Evolutionary conservation across 805 yeast genomes (phyloP).

Genomic region (Sugiyamaella chiloensis): DNA sequence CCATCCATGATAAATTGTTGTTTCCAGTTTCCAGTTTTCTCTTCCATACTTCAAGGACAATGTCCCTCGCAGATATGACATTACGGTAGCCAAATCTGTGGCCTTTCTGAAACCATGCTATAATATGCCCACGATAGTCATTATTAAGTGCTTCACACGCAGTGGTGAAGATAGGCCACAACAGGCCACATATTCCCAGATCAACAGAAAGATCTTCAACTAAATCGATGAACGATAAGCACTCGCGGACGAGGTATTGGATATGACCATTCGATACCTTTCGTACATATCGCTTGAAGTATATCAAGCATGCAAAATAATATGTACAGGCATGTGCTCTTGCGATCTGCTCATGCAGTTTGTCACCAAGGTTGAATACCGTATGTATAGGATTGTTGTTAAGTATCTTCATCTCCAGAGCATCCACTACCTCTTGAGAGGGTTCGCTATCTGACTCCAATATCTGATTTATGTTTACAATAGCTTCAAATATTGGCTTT

Average conservation of each 20-base stretch:
- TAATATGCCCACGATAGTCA: neutral
- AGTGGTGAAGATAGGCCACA: neutral
- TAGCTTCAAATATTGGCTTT: conserved; percentile 3
- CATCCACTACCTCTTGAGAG: neutral
- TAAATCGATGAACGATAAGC: neutral
- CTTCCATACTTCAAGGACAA: neutral
- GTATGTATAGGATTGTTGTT: neutral
- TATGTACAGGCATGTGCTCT: neutral
- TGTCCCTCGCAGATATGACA: neutral
- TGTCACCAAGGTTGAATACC: neutral
- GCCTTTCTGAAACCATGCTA: neutral
- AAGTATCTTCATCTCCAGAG: neutral
- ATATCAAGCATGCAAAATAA: conserved; percentile 1
- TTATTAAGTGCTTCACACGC: neutral
- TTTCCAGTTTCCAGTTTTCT: neutral
- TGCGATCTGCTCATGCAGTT: neutral
- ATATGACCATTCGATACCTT: neutral
- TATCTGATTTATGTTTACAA: neutral
- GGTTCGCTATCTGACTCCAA: neutral
- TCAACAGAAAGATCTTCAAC: neutral
- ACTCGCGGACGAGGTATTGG: neutral
- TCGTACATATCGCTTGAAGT: neutral
- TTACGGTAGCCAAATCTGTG: neutral
- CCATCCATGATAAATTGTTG: neutral
- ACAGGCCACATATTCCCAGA: neutral